A percentile compares a stretch with the other conserved stretches of the same genome.
Conservation (phyloP, 2,329 filamentous ascomycete genomes). For the Fusarium hostae region DNA sequence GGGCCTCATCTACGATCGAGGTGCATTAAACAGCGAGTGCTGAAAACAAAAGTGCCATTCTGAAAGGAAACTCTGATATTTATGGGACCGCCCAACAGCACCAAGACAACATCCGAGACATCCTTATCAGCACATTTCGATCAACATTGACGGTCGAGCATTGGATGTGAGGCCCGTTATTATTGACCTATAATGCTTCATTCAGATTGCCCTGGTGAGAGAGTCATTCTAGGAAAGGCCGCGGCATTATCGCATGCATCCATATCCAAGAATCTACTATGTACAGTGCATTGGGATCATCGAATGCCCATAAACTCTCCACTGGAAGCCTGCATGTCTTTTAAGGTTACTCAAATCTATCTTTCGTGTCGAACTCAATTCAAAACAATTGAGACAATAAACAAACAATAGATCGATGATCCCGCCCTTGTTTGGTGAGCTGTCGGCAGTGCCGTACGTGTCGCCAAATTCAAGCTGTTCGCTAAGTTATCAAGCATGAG, state of each 20-base stretch:
- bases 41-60: slow-evolving; percentile 16
- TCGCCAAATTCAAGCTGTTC: slow-evolving; percentile 1
- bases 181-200: slow-evolving; percentile 2
- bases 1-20: slow-evolving; percentile 17
- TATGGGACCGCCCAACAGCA: slow-evolving; percentile 8
- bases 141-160: neutral
- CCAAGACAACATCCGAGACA: slow-evolving; percentile 17
- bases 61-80: neutral
- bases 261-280: neutral
- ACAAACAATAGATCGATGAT: slow-evolving; percentile 8
- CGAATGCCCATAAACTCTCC: neutral
- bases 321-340: neutral
- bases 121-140: slow-evolving; percentile 2
- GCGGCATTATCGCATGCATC: neutral
- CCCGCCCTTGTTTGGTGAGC: neutral
- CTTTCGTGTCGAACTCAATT: neutral
- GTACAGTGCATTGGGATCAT: neutral
- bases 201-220: neutral
- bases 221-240: neutral
- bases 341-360: neutral
- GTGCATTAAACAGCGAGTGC: slow-evolving; percentile 2
- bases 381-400: neutral
- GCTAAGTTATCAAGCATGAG: slow-evolving; percentile 1
- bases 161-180: slow-evolving; percentile 4
- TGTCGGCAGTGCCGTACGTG: slow-evolving; percentile 8